Evolutionary conservation across 257 asterid species (phyloP).

Genomic region (Nicotiana obtusifolia): DNA sequence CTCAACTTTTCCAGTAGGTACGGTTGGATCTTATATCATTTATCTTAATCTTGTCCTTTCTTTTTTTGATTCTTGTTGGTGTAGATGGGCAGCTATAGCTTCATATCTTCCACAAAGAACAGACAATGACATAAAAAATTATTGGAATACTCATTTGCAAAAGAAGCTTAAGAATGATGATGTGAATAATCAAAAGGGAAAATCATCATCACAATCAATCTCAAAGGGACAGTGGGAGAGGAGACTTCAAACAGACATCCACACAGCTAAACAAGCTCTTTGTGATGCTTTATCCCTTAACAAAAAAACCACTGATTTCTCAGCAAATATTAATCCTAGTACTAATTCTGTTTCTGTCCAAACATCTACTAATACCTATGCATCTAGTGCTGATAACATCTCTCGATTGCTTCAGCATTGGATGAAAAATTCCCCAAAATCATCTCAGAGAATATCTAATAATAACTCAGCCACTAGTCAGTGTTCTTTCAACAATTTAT

Average conservation of each 20-base stretch:
- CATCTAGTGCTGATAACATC: slow-evolving; percentile 66
- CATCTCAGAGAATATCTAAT: slow-evolving; percentile 20
- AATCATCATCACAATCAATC: slow-evolving; percentile 7
- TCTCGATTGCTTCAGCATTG: slow-evolving; percentile 62
- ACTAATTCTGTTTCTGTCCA: neutral
- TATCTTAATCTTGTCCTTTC: neutral
- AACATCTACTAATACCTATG: slow-evolving; percentile 30
- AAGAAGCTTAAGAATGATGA: slow-evolving; percentile 44
- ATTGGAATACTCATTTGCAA: slow-evolving; percentile 76
- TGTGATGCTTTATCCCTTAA: slow-evolving; percentile 64
- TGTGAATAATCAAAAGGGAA: slow-evolving; percentile 9
- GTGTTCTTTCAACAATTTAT: slow-evolving; percentile 23
- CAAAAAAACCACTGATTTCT: neutral
- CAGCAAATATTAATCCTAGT: neutral
- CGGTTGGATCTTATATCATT: neutral
- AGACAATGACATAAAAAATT: slow-evolving; percentile 72
- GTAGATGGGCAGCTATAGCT: slow-evolving; percentile 96
- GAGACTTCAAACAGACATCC: slow-evolving; percentile 84
- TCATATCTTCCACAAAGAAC: slow-evolving; percentile 37
- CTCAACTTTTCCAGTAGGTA: neutral
- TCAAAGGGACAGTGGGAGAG: slow-evolving; percentile 84
- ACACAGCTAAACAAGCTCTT: slow-evolving; percentile 74
- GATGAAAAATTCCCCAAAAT: slow-evolving; percentile 41
- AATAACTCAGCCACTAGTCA: slow-evolving; percentile 23
- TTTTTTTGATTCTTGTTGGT: neutral